phyloP scores from a whole-genome alignment of 805 yeast species.

The Lachancea cidri region DNA sequence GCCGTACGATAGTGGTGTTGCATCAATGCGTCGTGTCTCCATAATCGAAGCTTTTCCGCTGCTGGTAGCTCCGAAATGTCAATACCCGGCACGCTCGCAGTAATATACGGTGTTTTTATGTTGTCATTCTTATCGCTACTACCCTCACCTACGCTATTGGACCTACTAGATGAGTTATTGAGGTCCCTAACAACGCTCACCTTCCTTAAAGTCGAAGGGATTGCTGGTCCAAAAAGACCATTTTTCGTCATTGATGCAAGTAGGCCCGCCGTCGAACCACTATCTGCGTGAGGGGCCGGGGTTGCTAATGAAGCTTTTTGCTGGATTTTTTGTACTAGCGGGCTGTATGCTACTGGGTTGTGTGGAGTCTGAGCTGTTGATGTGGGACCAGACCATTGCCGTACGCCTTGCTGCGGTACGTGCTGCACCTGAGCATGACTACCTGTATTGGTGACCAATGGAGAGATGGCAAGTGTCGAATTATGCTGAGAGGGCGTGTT shows the following conservation, averaged over 20 bases:
- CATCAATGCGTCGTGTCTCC: slow-evolving; percentile 92
- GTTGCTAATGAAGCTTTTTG: slow-evolving; percentile 34
- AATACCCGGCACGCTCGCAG: slow-evolving; percentile 18
- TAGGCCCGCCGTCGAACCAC: slow-evolving; percentile 18
- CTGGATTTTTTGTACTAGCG: slow-evolving; percentile 12
- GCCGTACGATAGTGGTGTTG: slow-evolving; percentile 91
- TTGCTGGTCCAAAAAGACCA: slow-evolving; percentile 24
- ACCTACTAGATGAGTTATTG: neutral
- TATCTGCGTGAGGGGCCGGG: slow-evolving; percentile 23
- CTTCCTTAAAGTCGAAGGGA: slow-evolving; percentile 30
- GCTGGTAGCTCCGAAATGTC: slow-evolving; percentile 45
- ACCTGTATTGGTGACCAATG: slow-evolving; percentile 28
- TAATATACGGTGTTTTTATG: slow-evolving; percentile 1
- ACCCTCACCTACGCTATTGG: neutral
- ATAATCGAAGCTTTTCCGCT: slow-evolving; percentile 77
- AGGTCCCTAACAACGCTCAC: slow-evolving; percentile 23
- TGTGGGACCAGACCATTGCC: slow-evolving; percentile 40
- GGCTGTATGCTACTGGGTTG: slow-evolving; percentile 12
- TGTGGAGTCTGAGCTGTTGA: slow-evolving; percentile 30
- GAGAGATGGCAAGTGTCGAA: slow-evolving; percentile 71
- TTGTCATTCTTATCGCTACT: neutral
- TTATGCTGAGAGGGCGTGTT: slow-evolving; percentile 54
- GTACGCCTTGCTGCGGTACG: neutral
- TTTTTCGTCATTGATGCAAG: slow-evolving; percentile 24
- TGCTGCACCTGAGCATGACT: neutral